A percentile compares a stretch with the other conserved stretches of the same genome.
phyloP scores from a whole-genome alignment of 1,284 basidiomycete species.

The Neolentinus lepideus region DNA sequence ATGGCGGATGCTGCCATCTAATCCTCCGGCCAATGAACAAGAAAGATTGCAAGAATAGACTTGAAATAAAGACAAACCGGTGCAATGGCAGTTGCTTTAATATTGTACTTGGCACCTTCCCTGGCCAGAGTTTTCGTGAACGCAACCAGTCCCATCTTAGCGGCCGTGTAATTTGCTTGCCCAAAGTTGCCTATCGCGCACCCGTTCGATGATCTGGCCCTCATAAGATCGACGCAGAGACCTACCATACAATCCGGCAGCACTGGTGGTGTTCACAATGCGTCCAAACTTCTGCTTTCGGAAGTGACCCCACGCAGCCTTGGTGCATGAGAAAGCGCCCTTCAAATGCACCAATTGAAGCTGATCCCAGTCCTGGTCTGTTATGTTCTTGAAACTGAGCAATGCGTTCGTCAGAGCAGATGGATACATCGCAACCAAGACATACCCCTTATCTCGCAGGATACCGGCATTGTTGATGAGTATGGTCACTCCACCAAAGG shows the following conservation, averaged over 20 bases:
- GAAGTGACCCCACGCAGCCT: slow-evolving; percentile 96
- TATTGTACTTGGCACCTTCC: slow-evolving; percentile 92
- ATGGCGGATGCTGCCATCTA: slow-evolving; percentile 90
- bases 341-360: slow-evolving; percentile 90
- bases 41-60: neutral
- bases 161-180: slow-evolving; percentile 90
- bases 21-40: slow-evolving; percentile 4
- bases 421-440: slow-evolving; percentile 9
- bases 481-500: slow-evolving; percentile 79
- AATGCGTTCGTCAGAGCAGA: neutral
- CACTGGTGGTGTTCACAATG: slow-evolving; percentile 89
- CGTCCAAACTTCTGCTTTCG: slow-evolving; percentile 92
- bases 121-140: slow-evolving; percentile 91
- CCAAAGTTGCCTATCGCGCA: slow-evolving; percentile 79
- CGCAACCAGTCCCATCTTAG: slow-evolving; percentile 84
- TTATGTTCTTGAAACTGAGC: slow-evolving; percentile 87
- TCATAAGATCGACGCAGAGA: neutral
- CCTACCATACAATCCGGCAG: slow-evolving; percentile 76
- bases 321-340: slow-evolving; percentile 92
- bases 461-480: slow-evolving; percentile 98
- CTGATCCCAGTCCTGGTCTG: slow-evolving; percentile 84
- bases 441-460: slow-evolving; percentile 74
- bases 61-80: slow-evolving; percentile 54
- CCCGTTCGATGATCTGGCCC: neutral
- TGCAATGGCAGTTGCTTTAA: slow-evolving; percentile 83